Evolutionary conservation across 1,284 basidiomycete genomes (phyloP).

Genomic region (Pseudozyma thailandica): DNA sequence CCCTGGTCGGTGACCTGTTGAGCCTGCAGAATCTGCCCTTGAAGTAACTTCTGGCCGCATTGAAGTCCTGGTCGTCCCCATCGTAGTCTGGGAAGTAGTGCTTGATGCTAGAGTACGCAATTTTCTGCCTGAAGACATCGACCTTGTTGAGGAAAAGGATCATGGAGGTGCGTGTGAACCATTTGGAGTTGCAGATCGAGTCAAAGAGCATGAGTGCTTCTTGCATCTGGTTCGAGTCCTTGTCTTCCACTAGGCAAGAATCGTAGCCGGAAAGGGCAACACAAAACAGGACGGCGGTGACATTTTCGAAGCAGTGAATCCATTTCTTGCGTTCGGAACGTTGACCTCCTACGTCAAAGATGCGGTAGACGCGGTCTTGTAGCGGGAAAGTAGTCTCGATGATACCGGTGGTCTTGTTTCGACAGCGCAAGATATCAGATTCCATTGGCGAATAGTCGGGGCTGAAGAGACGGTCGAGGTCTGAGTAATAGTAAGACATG

Average conservation of each 20-base stretch:
- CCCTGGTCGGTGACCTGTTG: conserved; percentile 85
- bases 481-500: conserved; percentile 75
- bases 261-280: conserved; percentile 89
- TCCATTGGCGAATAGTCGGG: conserved; percentile 78
- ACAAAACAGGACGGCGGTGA: conserved; percentile 84
- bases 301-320: conserved; percentile 70
- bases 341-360: conserved; percentile 91
- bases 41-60: conserved; percentile 87
- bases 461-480: conserved; percentile 82
- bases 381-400: conserved; percentile 86
- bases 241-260: conserved; percentile 91
- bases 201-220: conserved; percentile 96
- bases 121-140: conserved; percentile 86
- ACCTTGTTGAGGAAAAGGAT: conserved; percentile 75
- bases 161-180: conserved; percentile 91
- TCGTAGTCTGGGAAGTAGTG: conserved; percentile 73
- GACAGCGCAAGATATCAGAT: conserved; percentile 81
- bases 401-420: conserved; percentile 90
- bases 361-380: conserved; percentile 69
- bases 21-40: conserved; percentile 83
- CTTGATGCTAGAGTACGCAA: conserved; percentile 82
- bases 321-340: conserved; percentile 84
- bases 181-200: conserved; percentile 93
- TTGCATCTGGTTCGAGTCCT: conserved; percentile 93
- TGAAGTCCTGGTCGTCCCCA: conserved; percentile 73